Conservation (phyloP, 2,329 filamentous ascomycete genomes). For the Neonectria coccinea region DNA sequence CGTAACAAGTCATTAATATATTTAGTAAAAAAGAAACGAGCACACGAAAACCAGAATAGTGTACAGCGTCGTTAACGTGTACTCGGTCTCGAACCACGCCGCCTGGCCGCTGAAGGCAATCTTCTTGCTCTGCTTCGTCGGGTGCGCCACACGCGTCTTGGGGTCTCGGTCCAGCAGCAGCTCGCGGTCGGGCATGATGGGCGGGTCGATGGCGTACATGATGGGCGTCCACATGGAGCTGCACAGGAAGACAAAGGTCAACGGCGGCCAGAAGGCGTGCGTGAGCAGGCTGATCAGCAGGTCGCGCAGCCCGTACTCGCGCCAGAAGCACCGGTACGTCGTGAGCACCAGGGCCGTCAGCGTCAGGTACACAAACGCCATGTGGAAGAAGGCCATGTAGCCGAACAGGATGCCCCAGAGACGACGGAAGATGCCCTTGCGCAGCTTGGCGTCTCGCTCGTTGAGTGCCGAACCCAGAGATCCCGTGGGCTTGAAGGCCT, state of each 20-base stretch:
- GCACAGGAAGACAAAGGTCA: constrained; percentile 68
- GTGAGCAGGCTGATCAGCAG: constrained; percentile 66
- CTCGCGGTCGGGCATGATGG: constrained; percentile 67
- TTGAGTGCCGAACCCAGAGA: constrained; percentile 67
- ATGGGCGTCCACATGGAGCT: constrained; percentile 69
- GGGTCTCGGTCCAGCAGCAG: constrained; percentile 66
- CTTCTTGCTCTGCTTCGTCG: constrained; percentile 64
- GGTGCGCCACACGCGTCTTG: constrained; percentile 66
- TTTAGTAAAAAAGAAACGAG: constrained; percentile 49
- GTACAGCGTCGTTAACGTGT: constrained; percentile 62
- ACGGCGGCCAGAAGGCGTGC: constrained; percentile 71
- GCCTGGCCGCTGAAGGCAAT: constrained; percentile 65
- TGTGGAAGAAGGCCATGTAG: constrained; percentile 67
- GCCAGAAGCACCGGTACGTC: constrained; percentile 62
- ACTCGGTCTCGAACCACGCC: constrained; percentile 68
- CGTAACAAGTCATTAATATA: constrained; percentile 42
- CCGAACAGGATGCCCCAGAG: constrained; percentile 66
- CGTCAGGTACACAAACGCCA: constrained; percentile 65
- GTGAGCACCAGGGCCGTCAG: constrained; percentile 63
- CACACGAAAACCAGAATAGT: constrained; percentile 63
- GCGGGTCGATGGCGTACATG: constrained; percentile 70
- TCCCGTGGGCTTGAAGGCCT: constrained; percentile 71
- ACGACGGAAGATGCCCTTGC: constrained; percentile 65
- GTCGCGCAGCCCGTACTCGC: constrained; percentile 52
- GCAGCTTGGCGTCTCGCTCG: constrained; percentile 65